Base-by-base conservation (phyloP, 352 stramenopile species). In the Sclerospora graminicola region DNA sequence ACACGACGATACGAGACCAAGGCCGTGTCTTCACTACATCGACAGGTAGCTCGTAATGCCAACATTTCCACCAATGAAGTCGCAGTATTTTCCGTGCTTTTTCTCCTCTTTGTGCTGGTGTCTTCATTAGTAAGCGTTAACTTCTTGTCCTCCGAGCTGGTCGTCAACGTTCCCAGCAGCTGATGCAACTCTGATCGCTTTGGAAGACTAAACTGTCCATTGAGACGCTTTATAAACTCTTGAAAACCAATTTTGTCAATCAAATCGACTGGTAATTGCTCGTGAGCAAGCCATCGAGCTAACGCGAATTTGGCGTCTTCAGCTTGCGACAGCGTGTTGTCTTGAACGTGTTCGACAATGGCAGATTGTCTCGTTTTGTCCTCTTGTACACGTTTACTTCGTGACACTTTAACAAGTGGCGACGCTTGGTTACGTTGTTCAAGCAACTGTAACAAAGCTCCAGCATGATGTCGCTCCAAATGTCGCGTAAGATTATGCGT, bases 401-500 rank as follows among this genome's bases (percentile, higher is more conserved):
- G 53, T 2, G 45, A 38, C 0, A 34, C 36, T 21, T 54, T 9
- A 0, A 49, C 29, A 16, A 41, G 50, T 5, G 51, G 53, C 3
- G 63, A 59, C 5, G 54, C 51, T 5, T 58, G 41, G 4, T 47
- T 55, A 13, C 65, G 69, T 34, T 81, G 69, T 39, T 74, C 69
- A 21, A 81, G 33, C 16, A 78, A 16, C 60, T 77, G 68, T 26
- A 75, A 33, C 34, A 81, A 39, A 2, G 69, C 69, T 2, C 49
- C 66, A 16, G 64, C 48, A 44, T 78, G 69, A 30, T 78, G 69
- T 16, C 69, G 60, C 52, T 81, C 69, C 31, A 78, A 35, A 45
- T 81, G 69, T 0, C 66, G 69, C 48, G 62, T 81, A n/a, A 81
- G 63, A 47, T 76, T 78, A 54, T 81, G 69, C 19, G 69, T 81